Evolutionary conservation across 345 rosid genomes (phyloP).

Genomic region (Draba incana): DNA sequence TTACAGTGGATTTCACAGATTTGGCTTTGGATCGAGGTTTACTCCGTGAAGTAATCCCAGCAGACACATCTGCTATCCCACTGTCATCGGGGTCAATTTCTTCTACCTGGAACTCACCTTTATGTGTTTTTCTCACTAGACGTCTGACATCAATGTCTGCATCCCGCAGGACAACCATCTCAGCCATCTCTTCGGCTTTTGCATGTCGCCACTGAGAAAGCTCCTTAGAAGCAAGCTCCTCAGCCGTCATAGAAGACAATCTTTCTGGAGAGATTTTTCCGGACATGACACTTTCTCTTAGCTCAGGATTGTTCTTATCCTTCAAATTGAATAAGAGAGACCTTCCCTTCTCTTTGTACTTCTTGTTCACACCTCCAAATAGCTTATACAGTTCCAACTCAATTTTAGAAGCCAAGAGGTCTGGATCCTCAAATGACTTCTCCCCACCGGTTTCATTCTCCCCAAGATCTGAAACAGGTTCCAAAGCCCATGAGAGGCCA

Average conservation of each 20-base stretch:
- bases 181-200: constrained; percentile 92
- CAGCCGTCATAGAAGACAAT: constrained; percentile 89
- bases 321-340: constrained; percentile 90
- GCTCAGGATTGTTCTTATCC: constrained; percentile 91
- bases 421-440: constrained; percentile 45
- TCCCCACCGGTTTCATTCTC: constrained; percentile 34
- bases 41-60: constrained; percentile 47
- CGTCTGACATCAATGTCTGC: constrained; percentile 74
- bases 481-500: constrained; percentile 89
- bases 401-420: constrained; percentile 64
- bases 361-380: constrained; percentile 94
- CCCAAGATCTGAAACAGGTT: constrained; percentile 49
- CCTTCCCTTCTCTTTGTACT: constrained; percentile 93
- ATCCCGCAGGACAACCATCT: constrained; percentile 88
- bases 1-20: constrained; percentile 37
- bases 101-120: constrained; percentile 95
- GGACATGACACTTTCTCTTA: constrained; percentile 78
- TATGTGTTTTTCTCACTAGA: constrained; percentile 93
- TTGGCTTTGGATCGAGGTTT: constrained; percentile 36
- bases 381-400: constrained; percentile 84
- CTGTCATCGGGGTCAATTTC: constrained; percentile 70
- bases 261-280: constrained; percentile 76
- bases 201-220: constrained; percentile 98
- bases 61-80: constrained; percentile 65
- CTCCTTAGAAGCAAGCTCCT: constrained; percentile 98